Evolutionary conservation across 257 asterid genomes (phyloP), one percentile per base, ranked within the genome.

Genomic region (Knoxia roxburghii): DNA sequence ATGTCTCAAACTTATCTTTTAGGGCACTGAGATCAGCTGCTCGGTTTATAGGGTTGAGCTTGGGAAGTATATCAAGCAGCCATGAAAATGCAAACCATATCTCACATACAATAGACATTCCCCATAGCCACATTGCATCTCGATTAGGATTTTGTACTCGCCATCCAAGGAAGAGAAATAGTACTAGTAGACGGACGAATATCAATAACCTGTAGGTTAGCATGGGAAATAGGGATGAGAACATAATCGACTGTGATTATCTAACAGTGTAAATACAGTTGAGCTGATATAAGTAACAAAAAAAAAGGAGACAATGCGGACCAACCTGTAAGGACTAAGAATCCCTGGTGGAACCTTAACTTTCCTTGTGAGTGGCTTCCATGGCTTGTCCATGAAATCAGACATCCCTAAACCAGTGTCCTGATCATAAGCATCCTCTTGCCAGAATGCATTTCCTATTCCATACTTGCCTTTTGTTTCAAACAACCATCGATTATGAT

Each of bases 361-460:
- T 82, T 93, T 93, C 61, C 99, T 73, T 0, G 99, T 93, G 23
- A 93, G 91, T 0, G 99, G 99, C 73, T 93, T 93, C 99, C 99
- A 93, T 0, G 99, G 99, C 76, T 90, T 93, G 76, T 93, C 96
- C 87, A 86, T 72, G 55, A 93, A 90, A 84, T 93, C 99, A 21
- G 86, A 85, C 89, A 90, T 93, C 69, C 90, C 89, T 92, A 93
- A 83, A 71, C 96, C 97, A 23, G 90, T 79, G 10, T 93, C 99
- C 27, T 77, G 86, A 63, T 88, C 95, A 57, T 73, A 86, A 9
- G 89, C 63, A 32, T 85, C 96, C 24, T 93, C 95, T 57, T 89
- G 86, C 99, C 99, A 93, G 23, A 41, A 93, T 0, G 97, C 99
- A 55, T 84, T 93, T 7, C 99, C 99, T 30, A 93, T 93, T 0